Conservation (phyloP, 129 eudicot genomes). For the Flaveria robusta region DNA sequence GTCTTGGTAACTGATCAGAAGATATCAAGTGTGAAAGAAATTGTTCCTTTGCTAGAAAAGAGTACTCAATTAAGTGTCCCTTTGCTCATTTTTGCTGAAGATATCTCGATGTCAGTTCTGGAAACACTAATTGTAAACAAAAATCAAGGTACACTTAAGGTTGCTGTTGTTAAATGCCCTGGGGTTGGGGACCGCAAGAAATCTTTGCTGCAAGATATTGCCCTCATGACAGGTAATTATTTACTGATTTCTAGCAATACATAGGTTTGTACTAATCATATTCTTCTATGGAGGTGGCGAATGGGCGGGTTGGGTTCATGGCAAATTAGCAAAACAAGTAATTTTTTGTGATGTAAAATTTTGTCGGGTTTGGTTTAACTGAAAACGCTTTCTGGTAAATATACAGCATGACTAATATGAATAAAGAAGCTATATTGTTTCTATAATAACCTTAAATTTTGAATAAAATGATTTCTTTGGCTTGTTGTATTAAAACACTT, state of each 20-base stretch:
- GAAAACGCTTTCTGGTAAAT: background rate
- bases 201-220: slow-evolving; percentile 82
- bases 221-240: slow-evolving; percentile 76
- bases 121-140: slow-evolving; percentile 71
- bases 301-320: background rate
- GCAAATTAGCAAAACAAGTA: background rate
- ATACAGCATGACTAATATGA: background rate
- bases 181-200: slow-evolving; percentile 71
- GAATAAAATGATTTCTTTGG: background rate
- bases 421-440: background rate
- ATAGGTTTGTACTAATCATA: background rate
- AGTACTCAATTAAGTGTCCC: slow-evolving; percentile 81
- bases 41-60: slow-evolving; percentile 84
- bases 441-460: background rate
- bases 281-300: background rate
- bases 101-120: slow-evolving; percentile 62
- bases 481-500: background rate
- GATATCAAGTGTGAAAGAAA: slow-evolving; percentile 67
- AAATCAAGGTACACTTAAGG: slow-evolving; percentile 60
- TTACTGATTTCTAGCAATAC: background rate
- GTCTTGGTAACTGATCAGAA: slow-evolving; percentile 85
- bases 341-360: no score
- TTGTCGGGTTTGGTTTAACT: background rate
- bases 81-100: slow-evolving; percentile 80
- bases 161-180: slow-evolving; percentile 86